phyloP scores from a whole-genome alignment of 228 moss, liverwort and hornwort genomes.

The Sphagnum magellanicum region DNA sequence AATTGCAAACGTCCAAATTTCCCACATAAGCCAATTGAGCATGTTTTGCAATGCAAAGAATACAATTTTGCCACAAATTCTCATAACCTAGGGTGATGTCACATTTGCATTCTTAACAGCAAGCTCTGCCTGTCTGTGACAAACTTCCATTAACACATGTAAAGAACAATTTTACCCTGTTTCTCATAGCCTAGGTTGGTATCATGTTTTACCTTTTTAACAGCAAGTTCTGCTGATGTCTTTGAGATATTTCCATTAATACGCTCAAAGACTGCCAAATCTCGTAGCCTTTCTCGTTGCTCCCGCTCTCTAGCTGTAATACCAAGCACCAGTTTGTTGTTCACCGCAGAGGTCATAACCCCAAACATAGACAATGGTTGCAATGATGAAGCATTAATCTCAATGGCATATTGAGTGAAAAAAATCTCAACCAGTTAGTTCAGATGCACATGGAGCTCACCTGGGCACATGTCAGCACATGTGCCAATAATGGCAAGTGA shows the following conservation, averaged over 20 bases:
- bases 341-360: background rate
- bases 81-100: too few species aligned
- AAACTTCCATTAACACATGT: background rate
- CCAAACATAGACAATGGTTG: background rate
- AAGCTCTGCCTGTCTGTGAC: background rate
- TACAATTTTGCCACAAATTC: too few species aligned
- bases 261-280: conserved; percentile 89
- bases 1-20: too few species aligned
- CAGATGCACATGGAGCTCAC: conserved; percentile 15
- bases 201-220: conserved; percentile 66
- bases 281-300: conserved; percentile 83
- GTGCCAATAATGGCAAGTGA: conserved; percentile 69
- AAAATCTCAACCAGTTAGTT: background rate
- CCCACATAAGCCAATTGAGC: too few species aligned
- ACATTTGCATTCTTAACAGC: background rate
- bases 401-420: background rate
- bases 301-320: conserved; percentile 67
- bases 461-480: conserved; percentile 96
- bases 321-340: background rate
- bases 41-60: too few species aligned
- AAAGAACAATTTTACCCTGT: too few species aligned
- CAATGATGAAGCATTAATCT: background rate
- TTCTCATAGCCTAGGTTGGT: too few species aligned
- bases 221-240: conserved; percentile 85
- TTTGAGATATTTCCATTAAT: conserved; percentile 68